Percentiles rank a stretch among this genome's conserved stretches.
phyloP scores from a whole-genome alignment of 139 green algal species.

The Tetraselmis chui region DNA sequence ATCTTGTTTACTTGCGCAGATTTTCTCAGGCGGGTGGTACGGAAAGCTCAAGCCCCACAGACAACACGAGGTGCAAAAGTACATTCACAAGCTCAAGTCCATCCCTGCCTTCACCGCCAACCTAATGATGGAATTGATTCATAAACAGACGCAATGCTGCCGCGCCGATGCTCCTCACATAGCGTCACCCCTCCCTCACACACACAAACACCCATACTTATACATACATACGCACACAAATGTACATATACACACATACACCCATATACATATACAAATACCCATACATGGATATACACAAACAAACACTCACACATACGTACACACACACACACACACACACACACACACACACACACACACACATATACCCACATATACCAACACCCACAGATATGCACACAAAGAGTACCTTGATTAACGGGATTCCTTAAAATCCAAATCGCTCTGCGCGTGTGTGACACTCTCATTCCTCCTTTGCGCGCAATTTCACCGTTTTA shows the following conservation, averaged over 20 bases:
- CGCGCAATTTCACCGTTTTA: background rate
- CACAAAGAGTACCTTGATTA: too few relatives aligned
- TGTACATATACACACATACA: background rate
- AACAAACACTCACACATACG: background rate
- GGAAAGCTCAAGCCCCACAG: constrained; percentile 25
- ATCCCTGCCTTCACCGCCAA: constrained; percentile 81
- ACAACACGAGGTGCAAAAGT: constrained; percentile 60
- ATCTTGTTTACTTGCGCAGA: too few relatives aligned
- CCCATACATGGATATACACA: background rate
- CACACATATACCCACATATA: background rate
- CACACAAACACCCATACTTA: background rate
- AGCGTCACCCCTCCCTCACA: too few relatives aligned
- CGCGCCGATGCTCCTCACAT: too few relatives aligned
- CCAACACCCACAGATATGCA: background rate
- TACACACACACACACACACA: background rate
- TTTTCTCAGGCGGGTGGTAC: constrained; percentile 15
- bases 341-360: background rate
- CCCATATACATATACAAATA: background rate
- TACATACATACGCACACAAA: background rate
- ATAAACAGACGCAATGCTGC: constrained; percentile 59
- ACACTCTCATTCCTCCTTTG: too few relatives aligned
- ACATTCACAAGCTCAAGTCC: constrained; percentile 58
- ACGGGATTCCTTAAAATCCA: background rate
- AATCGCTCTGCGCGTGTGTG: too few relatives aligned
- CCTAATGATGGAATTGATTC: constrained; percentile 75